phyloP scores from a whole-genome alignment of 345 rosid genomes.

The Dipteronia sinensis region DNA sequence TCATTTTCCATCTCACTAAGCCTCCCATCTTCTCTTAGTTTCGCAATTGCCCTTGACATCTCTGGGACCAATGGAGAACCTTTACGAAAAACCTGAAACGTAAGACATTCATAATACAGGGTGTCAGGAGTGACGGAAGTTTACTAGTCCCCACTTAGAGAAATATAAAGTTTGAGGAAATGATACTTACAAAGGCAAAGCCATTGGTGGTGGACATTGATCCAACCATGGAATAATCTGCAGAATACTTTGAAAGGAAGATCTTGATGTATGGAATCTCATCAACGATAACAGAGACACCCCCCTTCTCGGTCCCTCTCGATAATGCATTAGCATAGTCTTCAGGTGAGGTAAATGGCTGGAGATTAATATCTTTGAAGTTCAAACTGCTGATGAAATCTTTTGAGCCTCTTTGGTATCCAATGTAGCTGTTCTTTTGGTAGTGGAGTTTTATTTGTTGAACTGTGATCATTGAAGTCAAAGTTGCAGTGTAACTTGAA shows the following conservation, averaged over 20 bases:
- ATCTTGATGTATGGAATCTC: slow-evolving; percentile 34
- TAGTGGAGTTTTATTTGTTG: slow-evolving; percentile 19
- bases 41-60: slow-evolving; percentile 37
- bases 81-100: slow-evolving; percentile 32
- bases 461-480: slow-evolving; percentile 43
- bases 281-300: slow-evolving; percentile 36
- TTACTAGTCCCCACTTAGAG: no score
- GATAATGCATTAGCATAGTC: slow-evolving; percentile 21
- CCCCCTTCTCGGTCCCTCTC: slow-evolving; percentile 22
- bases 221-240: slow-evolving; percentile 28
- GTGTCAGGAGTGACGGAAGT: no score
- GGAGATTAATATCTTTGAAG: not conserved
- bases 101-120: no score
- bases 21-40: slow-evolving; percentile 30
- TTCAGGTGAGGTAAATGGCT: not conserved
- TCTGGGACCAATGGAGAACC: slow-evolving; percentile 31
- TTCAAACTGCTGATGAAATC: not conserved
- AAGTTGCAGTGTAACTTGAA: slow-evolving; percentile 44
- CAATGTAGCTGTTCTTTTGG: slow-evolving; percentile 23
- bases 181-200: slow-evolving; percentile 45
- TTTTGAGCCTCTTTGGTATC: not conserved
- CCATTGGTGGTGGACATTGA: slow-evolving; percentile 31
- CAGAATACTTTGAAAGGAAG: slow-evolving; percentile 23
- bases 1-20: slow-evolving; percentile 22
- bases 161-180: no score